Conservation (phyloP, 2,329 filamentous ascomycete species). For the Colletotrichum phormii region DNA sequence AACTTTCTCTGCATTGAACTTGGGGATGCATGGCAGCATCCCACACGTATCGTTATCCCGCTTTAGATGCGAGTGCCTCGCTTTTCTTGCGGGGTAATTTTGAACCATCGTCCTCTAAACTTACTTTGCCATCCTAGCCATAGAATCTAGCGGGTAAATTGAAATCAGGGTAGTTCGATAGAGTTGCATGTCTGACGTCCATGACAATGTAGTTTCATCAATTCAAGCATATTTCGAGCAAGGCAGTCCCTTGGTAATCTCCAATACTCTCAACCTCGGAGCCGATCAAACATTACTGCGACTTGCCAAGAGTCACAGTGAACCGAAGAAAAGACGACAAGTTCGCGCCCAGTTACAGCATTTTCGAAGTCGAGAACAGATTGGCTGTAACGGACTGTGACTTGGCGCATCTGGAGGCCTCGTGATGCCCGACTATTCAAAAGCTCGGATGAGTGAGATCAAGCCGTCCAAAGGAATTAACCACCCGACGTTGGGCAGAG, state of each 20-base stretch:
- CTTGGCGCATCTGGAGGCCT: background rate
- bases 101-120: background rate
- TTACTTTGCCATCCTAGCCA: background rate
- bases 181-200: slow-evolving; percentile 9
- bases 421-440: background rate
- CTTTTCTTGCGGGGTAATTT: background rate
- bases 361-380: background rate
- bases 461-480: background rate
- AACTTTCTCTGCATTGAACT: background rate
- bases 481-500: background rate
- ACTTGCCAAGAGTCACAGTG: slow-evolving; percentile 18
- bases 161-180: background rate
- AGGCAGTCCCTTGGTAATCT: slow-evolving; percentile 10
- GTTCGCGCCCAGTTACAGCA: background rate
- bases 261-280: background rate
- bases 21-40: background rate
- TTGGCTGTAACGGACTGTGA: background rate
- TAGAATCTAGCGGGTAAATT: background rate
- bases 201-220: slow-evolving; percentile 6
- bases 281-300: slow-evolving; percentile 3
- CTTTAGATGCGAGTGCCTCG: background rate
- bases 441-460: background rate
- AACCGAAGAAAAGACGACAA: background rate
- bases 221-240: slow-evolving; percentile 28
- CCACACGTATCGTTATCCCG: background rate